Evolutionary conservation across 1,139 yeast species (phyloP).

Genomic region (Sugiyamaella paludigena): DNA sequence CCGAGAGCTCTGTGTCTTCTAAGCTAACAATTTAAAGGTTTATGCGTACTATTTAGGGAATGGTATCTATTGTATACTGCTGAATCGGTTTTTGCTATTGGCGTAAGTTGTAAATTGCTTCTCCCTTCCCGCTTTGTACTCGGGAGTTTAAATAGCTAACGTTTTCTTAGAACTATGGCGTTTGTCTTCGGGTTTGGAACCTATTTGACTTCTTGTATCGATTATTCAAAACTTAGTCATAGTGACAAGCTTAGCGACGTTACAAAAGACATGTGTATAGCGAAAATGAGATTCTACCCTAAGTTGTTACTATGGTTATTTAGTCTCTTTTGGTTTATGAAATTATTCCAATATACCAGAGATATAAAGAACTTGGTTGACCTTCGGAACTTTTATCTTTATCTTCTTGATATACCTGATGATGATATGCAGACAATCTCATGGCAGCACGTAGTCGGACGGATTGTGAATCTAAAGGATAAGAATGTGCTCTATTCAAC

Average conservation of each 20-base stretch:
- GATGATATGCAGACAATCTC: slow-evolving; percentile 89
- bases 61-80: slow-evolving; percentile 74
- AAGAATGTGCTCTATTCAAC: slow-evolving; percentile 68
- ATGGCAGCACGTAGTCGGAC: slow-evolving; percentile 85
- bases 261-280: slow-evolving; percentile 59
- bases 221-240: slow-evolving; percentile 50
- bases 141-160: too few species aligned
- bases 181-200: slow-evolving; percentile 78
- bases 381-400: slow-evolving; percentile 60
- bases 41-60: slow-evolving; percentile 82
- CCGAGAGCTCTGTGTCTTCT: too few species aligned
- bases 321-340: slow-evolving; percentile 51
- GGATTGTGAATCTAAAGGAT: slow-evolving; percentile 70
- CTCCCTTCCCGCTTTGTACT: slow-evolving; percentile 22
- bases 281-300: slow-evolving; percentile 46
- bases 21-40: slow-evolving; percentile 38
- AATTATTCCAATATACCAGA: slow-evolving; percentile 55
- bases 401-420: slow-evolving; percentile 67
- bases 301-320: slow-evolving; percentile 66
- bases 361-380: slow-evolving; percentile 55
- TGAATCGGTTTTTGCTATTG: slow-evolving; percentile 64
- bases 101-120: slow-evolving; percentile 13
- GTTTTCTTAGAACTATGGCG: slow-evolving; percentile 48
- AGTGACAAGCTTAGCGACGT: slow-evolving; percentile 48
- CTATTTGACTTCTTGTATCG: slow-evolving; percentile 79